These are phyloP conservation scores for Spirogloea muscicola DNA, from an alignment of 139 green algal species.

Conservation along the genomic window DNA sequence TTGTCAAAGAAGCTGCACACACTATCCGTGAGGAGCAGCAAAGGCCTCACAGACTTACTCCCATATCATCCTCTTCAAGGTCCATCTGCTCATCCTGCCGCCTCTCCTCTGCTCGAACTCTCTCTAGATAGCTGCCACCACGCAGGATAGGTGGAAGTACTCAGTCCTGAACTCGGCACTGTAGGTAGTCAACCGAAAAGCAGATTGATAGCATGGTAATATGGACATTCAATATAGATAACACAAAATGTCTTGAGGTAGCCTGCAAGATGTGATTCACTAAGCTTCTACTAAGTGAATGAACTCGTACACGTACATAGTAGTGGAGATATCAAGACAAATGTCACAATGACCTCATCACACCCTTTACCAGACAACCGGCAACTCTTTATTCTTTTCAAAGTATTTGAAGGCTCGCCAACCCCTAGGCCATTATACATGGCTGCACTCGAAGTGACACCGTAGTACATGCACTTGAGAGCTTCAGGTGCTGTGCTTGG, in stretches of 20 bases:
- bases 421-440: no score
- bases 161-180: neutral
- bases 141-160: no score
- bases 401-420: neutral
- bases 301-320: no score
- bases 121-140: conserved; percentile 13
- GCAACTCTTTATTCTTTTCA: neutral
- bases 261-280: no score
- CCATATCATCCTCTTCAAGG: conserved; percentile 15
- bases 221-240: neutral
- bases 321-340: no score
- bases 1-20: neutral
- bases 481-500: neutral
- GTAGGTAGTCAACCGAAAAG: neutral
- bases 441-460: neutral
- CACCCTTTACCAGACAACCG: neutral
- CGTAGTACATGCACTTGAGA: neutral
- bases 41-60: neutral
- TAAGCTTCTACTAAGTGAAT: no score
- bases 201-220: neutral
- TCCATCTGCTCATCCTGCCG: conserved; percentile 24
- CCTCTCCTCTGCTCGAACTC: conserved; percentile 34
- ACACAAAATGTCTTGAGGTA: neutral
- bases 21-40: neutral
- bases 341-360: neutral